phyloP scores from a whole-genome alignment of 176 grass and related monocot genomes.

The Eleusine coracana region DNA sequence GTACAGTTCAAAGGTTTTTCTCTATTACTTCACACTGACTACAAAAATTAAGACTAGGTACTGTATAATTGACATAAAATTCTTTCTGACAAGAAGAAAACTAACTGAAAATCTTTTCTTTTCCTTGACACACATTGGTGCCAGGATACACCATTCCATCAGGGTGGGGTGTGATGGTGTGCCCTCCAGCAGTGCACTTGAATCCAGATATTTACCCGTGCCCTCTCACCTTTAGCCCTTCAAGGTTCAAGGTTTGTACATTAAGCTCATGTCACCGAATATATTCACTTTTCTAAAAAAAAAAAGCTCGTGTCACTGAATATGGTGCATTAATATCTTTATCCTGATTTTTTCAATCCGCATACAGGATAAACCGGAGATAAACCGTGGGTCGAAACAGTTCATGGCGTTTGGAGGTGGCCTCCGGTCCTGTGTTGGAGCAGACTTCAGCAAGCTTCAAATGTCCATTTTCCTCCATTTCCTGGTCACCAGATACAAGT shows the following conservation, averaged over 20 bases:
- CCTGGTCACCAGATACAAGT: slow-evolving; percentile 30
- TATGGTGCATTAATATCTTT: background rate
- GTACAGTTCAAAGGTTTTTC: slow-evolving; percentile 44
- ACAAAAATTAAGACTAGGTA: background rate
- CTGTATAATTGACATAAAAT: background rate
- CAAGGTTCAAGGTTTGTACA: slow-evolving; percentile 59
- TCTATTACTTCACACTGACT: background rate
- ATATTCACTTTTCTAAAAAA: background rate
- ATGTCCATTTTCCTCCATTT: slow-evolving; percentile 40
- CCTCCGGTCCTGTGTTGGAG: slow-evolving; percentile 55
- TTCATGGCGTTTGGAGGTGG: slow-evolving; percentile 61
- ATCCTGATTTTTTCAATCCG: background rate
- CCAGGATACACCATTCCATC: slow-evolving; percentile 58
- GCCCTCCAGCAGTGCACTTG: slow-evolving; percentile 58
- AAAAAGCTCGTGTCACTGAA: background rate
- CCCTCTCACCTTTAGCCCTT: slow-evolving; percentile 58
- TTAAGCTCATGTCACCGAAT: background rate
- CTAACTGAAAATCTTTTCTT: background rate
- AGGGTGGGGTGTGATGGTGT: slow-evolving; percentile 68
- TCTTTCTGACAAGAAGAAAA: background rate
- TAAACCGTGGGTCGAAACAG: slow-evolving; percentile 42
- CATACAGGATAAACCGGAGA: slow-evolving; percentile 38
- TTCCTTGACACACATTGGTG: background rate
- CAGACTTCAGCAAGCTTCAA: slow-evolving; percentile 56
- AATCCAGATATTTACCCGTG: slow-evolving; percentile 54